Evolutionary conservation across 306 rosid genomes (phyloP), one percentile per base, ranked within the genome.

Genomic region (Trifolium subterraneum): DNA sequence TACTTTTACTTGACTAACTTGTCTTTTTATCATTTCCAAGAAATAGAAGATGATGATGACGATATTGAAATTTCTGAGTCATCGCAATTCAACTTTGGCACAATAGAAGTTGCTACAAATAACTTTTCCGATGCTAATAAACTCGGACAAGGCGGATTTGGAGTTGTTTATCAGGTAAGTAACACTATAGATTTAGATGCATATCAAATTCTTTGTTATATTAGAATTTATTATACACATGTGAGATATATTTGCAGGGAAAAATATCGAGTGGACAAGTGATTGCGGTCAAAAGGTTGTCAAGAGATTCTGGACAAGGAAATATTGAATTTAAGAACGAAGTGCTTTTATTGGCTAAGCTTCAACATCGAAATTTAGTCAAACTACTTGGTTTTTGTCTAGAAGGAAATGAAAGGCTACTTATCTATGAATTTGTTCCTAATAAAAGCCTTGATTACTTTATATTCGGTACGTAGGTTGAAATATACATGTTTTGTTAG

Each of bases 211-310:
- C 22, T 50, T 50, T 23, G 5, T 16, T 16, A 3, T 51, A 18
- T 6, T 7, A 8, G 13, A 7, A 2, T 0, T 8, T 51, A 8
- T 8, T 18, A 51, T 18, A 16, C 4, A 51, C 25, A 18, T 18
- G 3, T 18, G 13, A 48, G 29, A 51, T 59, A 29, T 35, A 27
- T 56, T 50, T 70, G 59, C 72, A 85, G 86, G 89, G 88, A 45
- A 70, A 5, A 20, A 76, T 81, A 31, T 6, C 52, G 2, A 3
- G 62, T 44, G 86, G 86, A 50, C 81, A 78, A 74, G 74, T 56
- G 9, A 48, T 84, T 45, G 87, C 89, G 0, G 88, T 88, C 22
- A 88, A 86, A 68, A 78, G 86, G 45, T 79, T 90, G 19, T 83
- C 85, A 0, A 73, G 0, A 38, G 19, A 69, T 70, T 84, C 86